phyloP scores from a whole-genome alignment of 2,329 filamentous ascomycete species.

The Trichoderma arundinaceum region DNA sequence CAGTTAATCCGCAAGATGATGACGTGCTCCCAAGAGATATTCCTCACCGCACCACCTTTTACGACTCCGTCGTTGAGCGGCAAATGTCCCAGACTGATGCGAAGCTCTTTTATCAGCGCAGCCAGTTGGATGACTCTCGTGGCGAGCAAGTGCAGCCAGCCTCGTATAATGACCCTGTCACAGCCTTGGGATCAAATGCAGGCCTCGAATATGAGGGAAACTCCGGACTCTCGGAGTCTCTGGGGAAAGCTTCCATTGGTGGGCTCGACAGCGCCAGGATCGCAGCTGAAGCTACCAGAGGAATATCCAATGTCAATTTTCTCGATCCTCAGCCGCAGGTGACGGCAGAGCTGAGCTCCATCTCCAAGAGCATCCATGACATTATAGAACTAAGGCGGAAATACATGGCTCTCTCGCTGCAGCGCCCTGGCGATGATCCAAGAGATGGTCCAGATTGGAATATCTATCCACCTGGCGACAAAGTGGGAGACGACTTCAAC shows the following conservation, averaged over 20 bases:
- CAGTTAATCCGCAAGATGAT: constrained; percentile 15
- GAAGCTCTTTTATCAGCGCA: constrained; percentile 27
- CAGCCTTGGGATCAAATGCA: neutral
- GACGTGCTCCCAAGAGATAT: constrained; percentile 27
- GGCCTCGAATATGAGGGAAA: constrained; percentile 13
- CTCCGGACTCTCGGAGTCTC: neutral
- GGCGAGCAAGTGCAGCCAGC: neutral
- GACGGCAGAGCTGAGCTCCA: constrained; percentile 22
- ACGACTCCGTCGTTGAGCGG: constrained; percentile 27
- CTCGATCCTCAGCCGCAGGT: constrained; percentile 24
- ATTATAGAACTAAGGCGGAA: constrained; percentile 10
- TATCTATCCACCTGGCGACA: constrained; percentile 14
- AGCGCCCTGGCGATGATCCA: constrained; percentile 14
- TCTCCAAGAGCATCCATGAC: constrained; percentile 23
- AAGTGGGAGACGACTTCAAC: constrained; percentile 75
- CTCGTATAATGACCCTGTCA: constrained; percentile 20
- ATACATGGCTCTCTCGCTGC: constrained; percentile 9
- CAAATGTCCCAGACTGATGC: constrained; percentile 25
- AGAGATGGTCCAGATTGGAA: constrained; percentile 12
- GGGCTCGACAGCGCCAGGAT: constrained; percentile 1
- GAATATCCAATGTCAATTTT: constrained; percentile 21
- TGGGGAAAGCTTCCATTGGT: neutral
- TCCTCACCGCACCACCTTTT: constrained; percentile 20
- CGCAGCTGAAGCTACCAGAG: constrained; percentile 11
- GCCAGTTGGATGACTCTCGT: constrained; percentile 8